Base-by-base conservation (phyloP, 2,329 filamentous ascomycete genomes). In the Exophiala aquamarina region DNA sequence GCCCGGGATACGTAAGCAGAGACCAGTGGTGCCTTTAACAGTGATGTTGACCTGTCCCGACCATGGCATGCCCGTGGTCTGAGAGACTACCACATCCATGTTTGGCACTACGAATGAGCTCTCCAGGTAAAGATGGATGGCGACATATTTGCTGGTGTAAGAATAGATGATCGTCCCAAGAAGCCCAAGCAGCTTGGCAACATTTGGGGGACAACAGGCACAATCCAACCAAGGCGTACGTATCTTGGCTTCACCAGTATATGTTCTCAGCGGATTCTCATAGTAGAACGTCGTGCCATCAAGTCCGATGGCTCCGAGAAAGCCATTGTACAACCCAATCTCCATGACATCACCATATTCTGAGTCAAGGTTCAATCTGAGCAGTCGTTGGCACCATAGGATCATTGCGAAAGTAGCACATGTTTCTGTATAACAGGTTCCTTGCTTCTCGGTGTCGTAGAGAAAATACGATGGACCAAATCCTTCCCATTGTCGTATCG, bases 331-430 rank as follows among this genome's bases (percentile, higher is more conserved):
- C 0, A 84, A 69, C 46, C 73, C 77, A 2, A 82, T 61, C 59
- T 84, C 81, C 72, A 83, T 77, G 33, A 82, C 65, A 56, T 84
- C 81, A 0, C 68, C 74, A 52, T 79, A 82, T 20, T 70, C 69
- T 1, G 70, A 65, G 55, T 81, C 64, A 11, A 81, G 66, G 23
- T n/a, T 20, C 23, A 38, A 17, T 8, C 32, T 14, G 13, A 44
- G 14, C 8, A 44, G 41, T 3, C 28, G 13, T n/a, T 29, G 32
- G 18, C 33, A 44, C 41, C 41, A 44, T 11, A 21, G 13, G 32
- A 44, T 38, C 19, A 44, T 18, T 6, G 41, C 41, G 26, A 44
- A 44, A 10, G 41, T 21, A 17, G 41, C 41, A 36, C 32, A 42
- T 17, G 40, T 42, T 19, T 42, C 40, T 17, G 40, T 31, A 20